These are phyloP conservation scores for Ailanthus altissimus DNA, from an alignment of 345 rosid genomes.

Conservation along the genomic window DNA sequence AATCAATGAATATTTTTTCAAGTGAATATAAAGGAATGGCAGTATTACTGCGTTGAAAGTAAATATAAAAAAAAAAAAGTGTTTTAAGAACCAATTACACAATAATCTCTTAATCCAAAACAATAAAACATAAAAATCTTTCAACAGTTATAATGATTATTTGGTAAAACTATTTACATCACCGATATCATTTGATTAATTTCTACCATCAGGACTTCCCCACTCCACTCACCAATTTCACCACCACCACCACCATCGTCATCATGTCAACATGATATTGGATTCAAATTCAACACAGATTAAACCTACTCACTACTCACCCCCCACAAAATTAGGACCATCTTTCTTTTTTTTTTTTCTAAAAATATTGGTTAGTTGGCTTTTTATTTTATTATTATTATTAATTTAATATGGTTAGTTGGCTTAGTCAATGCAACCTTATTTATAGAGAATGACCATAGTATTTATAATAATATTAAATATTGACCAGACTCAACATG, in stretches of 20 bases:
- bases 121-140: too few relatives aligned
- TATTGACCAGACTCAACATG: neutral
- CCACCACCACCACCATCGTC: neutral
- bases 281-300: neutral
- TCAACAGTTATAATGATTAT: too few relatives aligned
- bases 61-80: too few relatives aligned
- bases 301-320: neutral
- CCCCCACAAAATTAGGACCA: neutral
- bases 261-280: neutral
- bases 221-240: too few relatives aligned
- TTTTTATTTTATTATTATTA: too few relatives aligned
- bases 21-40: too few relatives aligned
- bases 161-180: neutral
- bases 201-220: neutral
- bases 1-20: too few relatives aligned
- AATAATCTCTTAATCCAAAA: too few relatives aligned
- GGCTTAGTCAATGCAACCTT: slow-evolving; percentile 2
- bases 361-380: neutral
- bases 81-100: too few relatives aligned
- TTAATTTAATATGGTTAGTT: too few relatives aligned
- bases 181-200: neutral
- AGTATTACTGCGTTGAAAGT: too few relatives aligned
- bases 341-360: neutral
- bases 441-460: neutral
- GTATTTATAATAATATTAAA: slow-evolving; percentile 2